Conservation (phyloP, 2,329 filamentous ascomycete genomes). For the Fusarium haematococcum region DNA sequence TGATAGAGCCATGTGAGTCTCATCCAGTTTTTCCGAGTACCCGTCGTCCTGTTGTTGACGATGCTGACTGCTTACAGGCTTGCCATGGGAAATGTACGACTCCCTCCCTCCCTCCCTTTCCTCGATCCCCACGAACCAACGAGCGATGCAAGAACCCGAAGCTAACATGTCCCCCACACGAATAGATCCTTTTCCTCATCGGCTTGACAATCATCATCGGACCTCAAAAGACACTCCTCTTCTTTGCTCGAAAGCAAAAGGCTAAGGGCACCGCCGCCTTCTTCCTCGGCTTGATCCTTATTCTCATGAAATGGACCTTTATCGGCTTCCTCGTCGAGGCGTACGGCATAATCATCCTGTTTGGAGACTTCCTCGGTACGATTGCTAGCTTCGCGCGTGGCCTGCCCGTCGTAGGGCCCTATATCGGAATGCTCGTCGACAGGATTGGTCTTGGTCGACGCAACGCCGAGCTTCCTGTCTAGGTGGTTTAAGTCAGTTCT, state of each 20-base stretch:
- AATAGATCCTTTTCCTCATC: slow-evolving; percentile 94
- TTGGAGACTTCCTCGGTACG: slow-evolving; percentile 96
- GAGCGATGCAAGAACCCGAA: slow-evolving; percentile 28
- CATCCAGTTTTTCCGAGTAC: not conserved
- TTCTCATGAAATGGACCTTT: slow-evolving; percentile 90
- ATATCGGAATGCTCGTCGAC: slow-evolving; percentile 81
- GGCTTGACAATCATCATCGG: slow-evolving; percentile 97
- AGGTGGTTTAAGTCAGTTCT: slow-evolving; percentile 42
- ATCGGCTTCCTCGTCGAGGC: slow-evolving; percentile 91
- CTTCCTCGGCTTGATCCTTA: slow-evolving; percentile 83
- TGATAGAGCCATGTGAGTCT: slow-evolving; percentile 88
- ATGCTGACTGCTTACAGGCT: slow-evolving; percentile 86
- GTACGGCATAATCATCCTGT: slow-evolving; percentile 92
- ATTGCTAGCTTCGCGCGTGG: slow-evolving; percentile 89
- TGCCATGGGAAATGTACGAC: slow-evolving; percentile 92
- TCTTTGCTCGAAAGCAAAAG: slow-evolving; percentile 96
- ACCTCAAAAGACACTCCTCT: slow-evolving; percentile 87
- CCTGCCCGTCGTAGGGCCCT: slow-evolving; percentile 86
- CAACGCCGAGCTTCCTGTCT: slow-evolving; percentile 84
- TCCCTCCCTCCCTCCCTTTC: slow-evolving; percentile 1
- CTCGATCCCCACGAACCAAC: slow-evolving; percentile 19
- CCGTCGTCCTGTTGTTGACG: slow-evolving; percentile 79
- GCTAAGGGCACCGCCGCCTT: slow-evolving; percentile 92
- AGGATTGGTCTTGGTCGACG: slow-evolving; percentile 75
- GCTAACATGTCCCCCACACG: slow-evolving; percentile 15